These are phyloP conservation scores for Penicillium paneum DNA, from an alignment of 2,329 filamentous ascomycete genomes.

Conservation along the genomic window DNA sequence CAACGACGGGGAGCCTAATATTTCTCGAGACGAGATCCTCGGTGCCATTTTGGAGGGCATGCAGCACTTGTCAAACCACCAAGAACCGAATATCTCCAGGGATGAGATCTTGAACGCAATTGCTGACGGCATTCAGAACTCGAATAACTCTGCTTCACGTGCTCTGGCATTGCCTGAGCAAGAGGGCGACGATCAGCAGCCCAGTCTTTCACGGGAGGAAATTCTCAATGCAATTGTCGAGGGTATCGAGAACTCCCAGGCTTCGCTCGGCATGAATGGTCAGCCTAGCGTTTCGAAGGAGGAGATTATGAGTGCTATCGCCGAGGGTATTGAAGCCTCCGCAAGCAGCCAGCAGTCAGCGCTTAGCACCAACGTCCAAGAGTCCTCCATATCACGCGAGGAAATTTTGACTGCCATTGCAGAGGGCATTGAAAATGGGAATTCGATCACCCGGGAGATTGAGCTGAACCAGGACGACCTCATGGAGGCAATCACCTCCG, in stretches of 20 bases:
- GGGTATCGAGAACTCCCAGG: constrained; percentile 4
- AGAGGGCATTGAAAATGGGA: constrained; percentile 54
- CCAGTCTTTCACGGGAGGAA: constrained; percentile 1
- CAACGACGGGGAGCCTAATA: not conserved
- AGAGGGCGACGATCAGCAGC: not conserved
- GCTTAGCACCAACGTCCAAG: constrained; percentile 33
- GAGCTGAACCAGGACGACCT: constrained; percentile 53
- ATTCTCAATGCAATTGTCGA: constrained; percentile 7
- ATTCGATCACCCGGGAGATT: constrained; percentile 57
- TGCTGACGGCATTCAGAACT: constrained; percentile 7
- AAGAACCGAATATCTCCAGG: constrained; percentile 4
- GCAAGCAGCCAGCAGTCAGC: constrained; percentile 36
- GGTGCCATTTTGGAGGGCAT: constrained; percentile 3
- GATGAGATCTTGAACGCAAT: constrained; percentile 8
- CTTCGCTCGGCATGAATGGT: not conserved
- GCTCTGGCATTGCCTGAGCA: constrained; percentile 1
- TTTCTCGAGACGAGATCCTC: constrained; percentile 5
- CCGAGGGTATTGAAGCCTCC: constrained; percentile 18
- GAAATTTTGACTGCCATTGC: constrained; percentile 58
- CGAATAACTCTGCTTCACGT: not conserved
- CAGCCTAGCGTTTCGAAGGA: constrained; percentile 3
- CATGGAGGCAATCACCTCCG: constrained; percentile 57
- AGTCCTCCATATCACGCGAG: constrained; percentile 49
- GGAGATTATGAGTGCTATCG: constrained; percentile 20
- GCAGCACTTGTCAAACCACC: not conserved